A percentile compares a stretch with the other conserved stretches of the same genome.
These are phyloP conservation scores for Ascochyta lentis DNA, from an alignment of 2,329 filamentous ascomycete species.

Conservation along the genomic window DNA sequence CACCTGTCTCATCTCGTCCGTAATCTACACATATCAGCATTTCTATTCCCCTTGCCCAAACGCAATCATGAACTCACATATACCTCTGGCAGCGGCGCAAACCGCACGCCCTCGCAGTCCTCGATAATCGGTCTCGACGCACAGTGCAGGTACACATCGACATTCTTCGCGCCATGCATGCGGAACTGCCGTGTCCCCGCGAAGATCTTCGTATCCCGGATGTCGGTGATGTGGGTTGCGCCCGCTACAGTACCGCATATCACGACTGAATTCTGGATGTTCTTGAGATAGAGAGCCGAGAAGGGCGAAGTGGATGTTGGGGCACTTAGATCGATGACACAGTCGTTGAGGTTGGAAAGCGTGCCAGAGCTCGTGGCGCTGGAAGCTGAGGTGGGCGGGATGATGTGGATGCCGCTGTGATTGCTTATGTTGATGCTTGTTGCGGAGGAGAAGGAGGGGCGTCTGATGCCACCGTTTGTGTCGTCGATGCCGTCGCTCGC, in stretches of 20 bases:
- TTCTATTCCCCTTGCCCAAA: no score
- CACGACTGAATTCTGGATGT: constrained; percentile 56
- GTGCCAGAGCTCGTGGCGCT: constrained; percentile 76
- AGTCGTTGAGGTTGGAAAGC: constrained; percentile 71
- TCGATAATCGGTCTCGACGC: constrained; percentile 91
- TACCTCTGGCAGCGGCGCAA: constrained; percentile 73
- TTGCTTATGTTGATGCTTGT: constrained; percentile 69
- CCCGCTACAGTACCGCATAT: constrained; percentile 73
- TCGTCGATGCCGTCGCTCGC: constrained; percentile 3
- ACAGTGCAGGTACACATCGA: constrained; percentile 84
- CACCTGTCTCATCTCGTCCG: background rate
- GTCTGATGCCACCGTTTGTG: constrained; percentile 38
- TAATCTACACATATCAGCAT: constrained; percentile 3
- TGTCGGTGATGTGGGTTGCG: constrained; percentile 79
- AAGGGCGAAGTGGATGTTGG: constrained; percentile 65
- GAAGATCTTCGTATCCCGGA: constrained; percentile 78
- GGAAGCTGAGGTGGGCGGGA: constrained; percentile 74
- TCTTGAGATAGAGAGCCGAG: constrained; percentile 72
- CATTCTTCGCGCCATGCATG: constrained; percentile 84
- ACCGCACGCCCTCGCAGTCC: constrained; percentile 78
- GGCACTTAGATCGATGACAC: constrained; percentile 81
- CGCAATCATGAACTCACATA: constrained; percentile 65
- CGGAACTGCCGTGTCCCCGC: constrained; percentile 80
- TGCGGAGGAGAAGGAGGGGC: constrained; percentile 64
- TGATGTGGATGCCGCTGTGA: constrained; percentile 74